Evolutionary conservation across 2,329 filamentous ascomycete species (phyloP), one percentile per base, ranked within the genome.

Genomic region (Penicillium sp.): DNA sequence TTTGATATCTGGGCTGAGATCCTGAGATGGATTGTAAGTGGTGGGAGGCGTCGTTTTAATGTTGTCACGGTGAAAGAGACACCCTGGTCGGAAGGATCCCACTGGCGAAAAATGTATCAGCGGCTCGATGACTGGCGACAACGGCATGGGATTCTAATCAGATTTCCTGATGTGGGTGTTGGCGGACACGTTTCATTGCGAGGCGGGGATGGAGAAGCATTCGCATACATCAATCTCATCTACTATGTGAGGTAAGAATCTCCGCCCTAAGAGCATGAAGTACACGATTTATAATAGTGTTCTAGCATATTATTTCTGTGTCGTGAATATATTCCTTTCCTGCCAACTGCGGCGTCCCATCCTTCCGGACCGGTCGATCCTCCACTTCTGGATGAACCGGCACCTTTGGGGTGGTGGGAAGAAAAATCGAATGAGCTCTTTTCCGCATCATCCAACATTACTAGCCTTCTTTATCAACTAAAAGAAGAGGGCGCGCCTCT

Each of bases 1-100:
- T 75, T 79, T 35, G 75, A 78, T 23, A 77, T 79, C 3, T 78
- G 75, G 62, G 67, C 73, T 0, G 65, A 73, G 9, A 67, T 78
- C 0, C 71, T 77, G 64, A 68, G 71, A 0, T 78, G 74, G 38
- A 67, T 78, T 3, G 72, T 76, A 23, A 75, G 73, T 21, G 75
- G 77, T 43, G 77, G 77, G 0, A 67, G 76, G 0, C 70, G 71
- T 1, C 72, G 73, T 0, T 71, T 71, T 0, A 71, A 71, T 1
- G 74, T 78, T 71, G 72, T 70, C 43, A 63, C 62, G 0, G 65
- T 69, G 1, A 64, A 70, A 23, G 75, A 77, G 33, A 73, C 73
- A 24, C 75, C 75, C 0, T 79, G 75, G 75, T 67, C 68, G 0
- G 59, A 64, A 0, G 65, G 65, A 0, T 75, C 74, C 0, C 68